phyloP scores from a whole-genome alignment of 768 basidiomycete genomes.

The Termitomyces sp. region DNA sequence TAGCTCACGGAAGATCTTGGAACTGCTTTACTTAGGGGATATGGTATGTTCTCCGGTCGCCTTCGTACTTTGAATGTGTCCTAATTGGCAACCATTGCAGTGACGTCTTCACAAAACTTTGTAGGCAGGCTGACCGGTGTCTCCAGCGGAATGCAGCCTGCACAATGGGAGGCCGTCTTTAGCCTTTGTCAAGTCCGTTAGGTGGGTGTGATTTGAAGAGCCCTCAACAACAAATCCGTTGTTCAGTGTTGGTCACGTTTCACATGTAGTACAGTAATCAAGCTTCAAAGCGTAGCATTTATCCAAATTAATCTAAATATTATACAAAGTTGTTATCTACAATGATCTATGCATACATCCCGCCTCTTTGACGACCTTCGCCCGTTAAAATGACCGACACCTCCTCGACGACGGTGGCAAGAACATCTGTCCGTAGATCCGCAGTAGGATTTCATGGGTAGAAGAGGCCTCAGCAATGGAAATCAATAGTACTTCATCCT shows the following conservation, averaged over 20 bases:
- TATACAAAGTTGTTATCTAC: background rate
- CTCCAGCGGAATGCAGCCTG: conserved; percentile 24
- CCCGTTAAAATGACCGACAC: too few species aligned
- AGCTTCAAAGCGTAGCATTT: background rate
- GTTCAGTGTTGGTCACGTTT: background rate
- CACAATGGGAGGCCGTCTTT: conserved; percentile 48
- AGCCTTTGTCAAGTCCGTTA: conserved; percentile 36
- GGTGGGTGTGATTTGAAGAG: background rate
- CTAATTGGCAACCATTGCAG: conserved; percentile 20
- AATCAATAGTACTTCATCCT: background rate
- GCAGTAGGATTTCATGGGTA: too few species aligned
- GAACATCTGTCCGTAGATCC: too few species aligned
- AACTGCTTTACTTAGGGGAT: conserved; percentile 39
- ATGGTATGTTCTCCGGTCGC: conserved; percentile 26
- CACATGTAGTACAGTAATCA: background rate
- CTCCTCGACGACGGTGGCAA: too few species aligned
- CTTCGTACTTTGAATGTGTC: background rate
- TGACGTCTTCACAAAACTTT: conserved; percentile 44
- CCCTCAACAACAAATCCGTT: background rate
- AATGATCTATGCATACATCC: background rate
- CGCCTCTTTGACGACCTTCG: background rate
- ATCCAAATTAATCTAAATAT: background rate
- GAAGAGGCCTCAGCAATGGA: background rate
- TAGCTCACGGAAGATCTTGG: conserved; percentile 24
- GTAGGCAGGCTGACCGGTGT: conserved; percentile 40